Percentiles rank a stretch among this genome's conserved stretches.
phyloP scores from a whole-genome alignment of 140 eudicot species.

The Flaveria floridana region DNA sequence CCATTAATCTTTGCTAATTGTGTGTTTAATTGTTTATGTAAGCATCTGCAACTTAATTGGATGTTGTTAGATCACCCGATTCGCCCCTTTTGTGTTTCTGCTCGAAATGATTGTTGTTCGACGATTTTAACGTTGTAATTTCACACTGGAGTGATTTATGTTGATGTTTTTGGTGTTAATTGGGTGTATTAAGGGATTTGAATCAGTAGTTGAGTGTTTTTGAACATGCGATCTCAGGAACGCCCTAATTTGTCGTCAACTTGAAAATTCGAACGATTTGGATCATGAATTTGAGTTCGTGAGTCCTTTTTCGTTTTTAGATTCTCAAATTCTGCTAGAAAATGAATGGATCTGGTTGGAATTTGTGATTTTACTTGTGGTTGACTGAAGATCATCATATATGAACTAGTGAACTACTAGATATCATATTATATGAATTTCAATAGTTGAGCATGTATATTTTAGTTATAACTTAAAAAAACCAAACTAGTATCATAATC shows the following conservation, averaged over 20 bases:
- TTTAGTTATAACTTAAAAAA: background rate
- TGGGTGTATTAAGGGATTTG: constrained; percentile 11
- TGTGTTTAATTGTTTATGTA: constrained; percentile 2
- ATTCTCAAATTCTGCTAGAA: background rate
- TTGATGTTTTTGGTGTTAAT: background rate
- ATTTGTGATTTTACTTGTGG: constrained; percentile 10
- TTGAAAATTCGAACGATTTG: background rate
- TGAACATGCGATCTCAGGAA: constrained; percentile 5
- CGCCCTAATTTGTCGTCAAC: constrained; percentile 1
- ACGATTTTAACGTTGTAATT: background rate
- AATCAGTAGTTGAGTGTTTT: background rate
- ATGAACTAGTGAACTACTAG: too few relatives aligned
- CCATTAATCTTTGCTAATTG: background rate
- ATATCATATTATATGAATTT: background rate
- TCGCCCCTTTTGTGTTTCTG: background rate
- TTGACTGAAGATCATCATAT: constrained; percentile 3
- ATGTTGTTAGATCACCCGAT: background rate
- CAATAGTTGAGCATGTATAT: background rate
- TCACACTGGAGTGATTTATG: background rate
- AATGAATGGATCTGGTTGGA: constrained; percentile 24
- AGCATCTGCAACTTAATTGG: background rate
- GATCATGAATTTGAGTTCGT: background rate
- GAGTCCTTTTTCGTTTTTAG: background rate
- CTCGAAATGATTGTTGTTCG: background rate
- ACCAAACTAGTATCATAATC: background rate